Base-by-base conservation (phyloP, 805 yeast species). In the Wickerhamiella shivajii region DNA sequence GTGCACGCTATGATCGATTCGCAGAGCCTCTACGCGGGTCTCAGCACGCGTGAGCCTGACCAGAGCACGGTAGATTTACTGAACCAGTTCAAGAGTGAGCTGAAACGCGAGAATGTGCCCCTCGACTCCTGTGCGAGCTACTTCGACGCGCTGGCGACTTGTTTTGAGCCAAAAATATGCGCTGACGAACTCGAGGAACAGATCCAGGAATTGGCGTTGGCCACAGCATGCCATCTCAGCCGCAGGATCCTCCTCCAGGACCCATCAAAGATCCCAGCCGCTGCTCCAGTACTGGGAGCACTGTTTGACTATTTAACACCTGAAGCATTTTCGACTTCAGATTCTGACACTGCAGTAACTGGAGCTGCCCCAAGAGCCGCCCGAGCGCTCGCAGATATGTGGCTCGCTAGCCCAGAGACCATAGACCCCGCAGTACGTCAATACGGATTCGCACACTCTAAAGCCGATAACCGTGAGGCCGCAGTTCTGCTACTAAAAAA, bases 191-290 rank as follows among this genome's bases (percentile, higher is more conserved):
- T 31, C 4, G 44, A 43, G 16, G 36, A 31, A 4, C 35, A 39
- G 6, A 38, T 45, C n/a, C 41, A 39, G 10, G 29, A 45, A 1
- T 38, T 53, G 11, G 50, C 66, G 1, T 63, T 65, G 38, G 58
- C 67, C 1, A 48, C 67, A 18, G 43, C 64, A 13, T 63, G 67
- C 39, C 64, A 66, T 42, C 43, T 66, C 11, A 52, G 61, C 16
- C 63, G 63, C 38, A 50, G 71, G 7, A 55, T 61, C 6, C 56
- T 61, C 16, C 54, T 57, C 43, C 70, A 50, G 34, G 52, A 59
- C 24, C 49, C 52, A n/a, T 38, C 46, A 10, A 47, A 49, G 12
- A 46, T 61, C 16, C 37, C 44, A n/a, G 45, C 40, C n/a, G 46
- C 53, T 13, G 46, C 57, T 7, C 41, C 48, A 21, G 55, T 58